phyloP scores from a whole-genome alignment of 2,329 filamentous ascomycete genomes.

The Curvularia spicifera region DNA sequence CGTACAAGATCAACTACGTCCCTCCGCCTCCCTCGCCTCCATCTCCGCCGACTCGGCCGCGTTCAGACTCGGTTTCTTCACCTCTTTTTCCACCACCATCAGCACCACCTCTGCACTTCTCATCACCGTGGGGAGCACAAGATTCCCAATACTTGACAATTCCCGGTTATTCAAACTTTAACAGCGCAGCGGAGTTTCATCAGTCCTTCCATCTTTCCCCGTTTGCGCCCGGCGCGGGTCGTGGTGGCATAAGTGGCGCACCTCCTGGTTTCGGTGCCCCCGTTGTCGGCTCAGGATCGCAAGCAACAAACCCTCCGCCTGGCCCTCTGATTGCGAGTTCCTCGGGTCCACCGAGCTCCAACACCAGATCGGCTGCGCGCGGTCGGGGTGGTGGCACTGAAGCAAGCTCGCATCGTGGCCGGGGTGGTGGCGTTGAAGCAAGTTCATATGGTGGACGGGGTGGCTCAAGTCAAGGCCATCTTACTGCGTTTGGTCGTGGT shows the following conservation, averaged over 20 bases:
- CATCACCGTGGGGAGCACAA: neutral
- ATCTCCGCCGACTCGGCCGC: neutral
- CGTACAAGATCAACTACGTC: neutral
- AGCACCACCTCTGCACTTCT: neutral
- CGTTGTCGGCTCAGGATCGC: neutral
- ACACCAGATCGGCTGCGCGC: slow-evolving; percentile 8
- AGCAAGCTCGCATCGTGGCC: neutral
- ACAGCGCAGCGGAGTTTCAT: neutral
- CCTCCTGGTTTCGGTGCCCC: neutral
- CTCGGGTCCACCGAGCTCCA: slow-evolving; percentile 4
- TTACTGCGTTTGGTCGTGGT: neutral
- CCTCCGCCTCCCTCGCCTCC: neutral
- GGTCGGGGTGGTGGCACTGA: neutral
- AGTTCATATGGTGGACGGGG: neutral
- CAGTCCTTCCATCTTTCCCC: neutral
- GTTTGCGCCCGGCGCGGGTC: neutral
- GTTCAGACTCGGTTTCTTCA: neutral
- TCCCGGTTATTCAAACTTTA: neutral
- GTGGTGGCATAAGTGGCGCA: neutral
- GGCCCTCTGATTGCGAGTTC: neutral
- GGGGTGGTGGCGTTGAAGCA: neutral
- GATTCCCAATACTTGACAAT: neutral
- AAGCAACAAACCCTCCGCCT: neutral
- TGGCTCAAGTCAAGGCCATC: neutral
- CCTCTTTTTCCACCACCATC: no score